These are phyloP conservation scores for Acanthamoeba sp. DNA, from an alignment of 208 protist genomes.

Conservation along the genomic window DNA sequence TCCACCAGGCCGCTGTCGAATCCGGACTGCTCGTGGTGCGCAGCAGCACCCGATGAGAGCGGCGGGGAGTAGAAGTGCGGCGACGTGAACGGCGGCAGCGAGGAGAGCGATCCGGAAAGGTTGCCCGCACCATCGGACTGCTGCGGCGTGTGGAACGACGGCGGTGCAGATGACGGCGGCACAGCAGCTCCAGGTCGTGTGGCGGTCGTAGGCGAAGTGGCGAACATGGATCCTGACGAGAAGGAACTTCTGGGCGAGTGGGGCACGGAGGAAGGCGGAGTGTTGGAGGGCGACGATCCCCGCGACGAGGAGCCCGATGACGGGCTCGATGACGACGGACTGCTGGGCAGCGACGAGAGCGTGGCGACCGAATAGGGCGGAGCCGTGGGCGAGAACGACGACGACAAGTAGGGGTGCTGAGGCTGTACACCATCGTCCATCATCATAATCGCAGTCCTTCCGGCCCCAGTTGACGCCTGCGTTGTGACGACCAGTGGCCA, in stretches of 20 bases:
- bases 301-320: constrained; percentile 6
- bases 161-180: background rate
- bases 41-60: background rate
- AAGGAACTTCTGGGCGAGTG: constrained; percentile 17
- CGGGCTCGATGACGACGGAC: constrained; percentile 7
- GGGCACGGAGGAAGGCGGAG: constrained; percentile 16
- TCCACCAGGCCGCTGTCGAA: constrained; percentile 5
- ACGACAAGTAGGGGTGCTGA: constrained; percentile 27
- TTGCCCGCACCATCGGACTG: background rate
- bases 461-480: background rate
- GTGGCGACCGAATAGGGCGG: background rate
- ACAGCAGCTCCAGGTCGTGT: background rate
- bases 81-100: background rate
- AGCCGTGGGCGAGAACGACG: background rate
- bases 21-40: background rate
- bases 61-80: constrained; percentile 26
- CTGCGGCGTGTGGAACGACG: background rate
- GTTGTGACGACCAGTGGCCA: too few species aligned
- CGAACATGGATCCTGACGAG: background rate
- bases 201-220: background rate
- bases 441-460: background rate
- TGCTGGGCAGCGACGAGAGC: background rate
- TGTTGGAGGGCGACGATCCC: constrained; percentile 1
- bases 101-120: background rate
- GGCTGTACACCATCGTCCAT: constrained; percentile 51